Conservation (phyloP, 805 yeast species). For the Kluyveromyces dobzhanskii region DNA sequence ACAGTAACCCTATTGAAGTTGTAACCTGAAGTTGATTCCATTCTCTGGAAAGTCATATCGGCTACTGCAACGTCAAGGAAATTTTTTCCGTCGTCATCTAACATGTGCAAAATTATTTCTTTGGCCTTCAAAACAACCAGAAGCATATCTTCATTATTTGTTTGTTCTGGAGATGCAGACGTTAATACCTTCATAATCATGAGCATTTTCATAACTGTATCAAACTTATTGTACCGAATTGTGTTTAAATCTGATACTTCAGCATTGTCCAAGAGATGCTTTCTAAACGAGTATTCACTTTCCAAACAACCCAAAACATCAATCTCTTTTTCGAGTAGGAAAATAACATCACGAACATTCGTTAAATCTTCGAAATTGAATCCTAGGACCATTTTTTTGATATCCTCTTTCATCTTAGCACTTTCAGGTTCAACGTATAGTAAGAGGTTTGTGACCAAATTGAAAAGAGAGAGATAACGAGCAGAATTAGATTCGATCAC, state of each 20-base stretch:
- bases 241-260: conserved; percentile 37
- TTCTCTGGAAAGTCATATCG: conserved; percentile 48
- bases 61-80: conserved; percentile 65
- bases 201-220: conserved; percentile 35
- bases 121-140: conserved; percentile 63
- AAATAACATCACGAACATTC: conserved; percentile 40
- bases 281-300: conserved; percentile 41
- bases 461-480: conserved; percentile 62
- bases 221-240: conserved; percentile 31
- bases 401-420: conserved; percentile 45
- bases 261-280: conserved; percentile 41
- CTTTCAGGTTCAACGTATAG: conserved; percentile 68
- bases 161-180: conserved; percentile 25
- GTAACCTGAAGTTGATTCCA: conserved; percentile 59
- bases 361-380: conserved; percentile 58
- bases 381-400: conserved; percentile 60
- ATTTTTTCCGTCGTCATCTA: conserved; percentile 51
- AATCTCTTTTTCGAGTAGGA: conserved; percentile 41
- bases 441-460: conserved; percentile 53
- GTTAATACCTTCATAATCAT: conserved; percentile 38
- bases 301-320: conserved; percentile 34
- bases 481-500: conserved; percentile 60
- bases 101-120: conserved; percentile 61
- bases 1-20: conserved; percentile 54
- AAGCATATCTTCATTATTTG: conserved; percentile 32